Evolutionary conservation across 345 rosid species (phyloP).

Genomic region (Eutrema yunnanense): DNA sequence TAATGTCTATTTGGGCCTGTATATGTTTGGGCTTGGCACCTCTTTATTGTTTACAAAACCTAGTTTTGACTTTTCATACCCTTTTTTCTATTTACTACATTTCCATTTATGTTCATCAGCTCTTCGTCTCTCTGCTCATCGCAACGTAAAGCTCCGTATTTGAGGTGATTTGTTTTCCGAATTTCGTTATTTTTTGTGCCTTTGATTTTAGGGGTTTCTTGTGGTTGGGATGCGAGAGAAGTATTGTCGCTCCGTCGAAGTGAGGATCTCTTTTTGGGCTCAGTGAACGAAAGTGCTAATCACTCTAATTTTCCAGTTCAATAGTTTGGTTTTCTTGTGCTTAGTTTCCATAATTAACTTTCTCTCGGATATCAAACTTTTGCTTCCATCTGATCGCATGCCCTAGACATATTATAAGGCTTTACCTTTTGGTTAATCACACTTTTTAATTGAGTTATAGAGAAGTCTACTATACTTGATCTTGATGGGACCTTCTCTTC

Average conservation of each 20-base stretch:
- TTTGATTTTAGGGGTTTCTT: not conserved
- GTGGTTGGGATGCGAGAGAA: not conserved
- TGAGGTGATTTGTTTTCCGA: not conserved
- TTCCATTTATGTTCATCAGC: not conserved
- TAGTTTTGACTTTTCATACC: not conserved
- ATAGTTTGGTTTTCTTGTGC: not conserved
- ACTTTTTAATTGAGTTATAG: not conserved
- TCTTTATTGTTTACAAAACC: not conserved
- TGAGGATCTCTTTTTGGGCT: not conserved
- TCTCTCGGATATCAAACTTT: not conserved
- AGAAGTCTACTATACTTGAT: not conserved
- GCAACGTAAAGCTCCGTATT: not conserved
- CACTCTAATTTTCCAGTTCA: not conserved
- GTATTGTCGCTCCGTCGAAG: not conserved
- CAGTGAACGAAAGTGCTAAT: not conserved
- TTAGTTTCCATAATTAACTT: not conserved
- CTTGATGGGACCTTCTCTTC: slow-evolving; percentile 28
- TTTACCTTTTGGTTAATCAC: not conserved
- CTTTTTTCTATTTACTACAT: not conserved
- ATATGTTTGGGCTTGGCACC: not conserved
- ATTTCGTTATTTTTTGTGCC: not conserved
- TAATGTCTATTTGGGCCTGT: not conserved
- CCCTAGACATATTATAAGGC: not conserved
- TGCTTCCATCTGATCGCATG: not conserved
- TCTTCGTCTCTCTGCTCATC: not conserved